Evolutionary conservation across 352 stramenopile genomes (phyloP), one percentile per base, ranked within the genome.

Genomic region (Phytophthora macrochlamydospora): DNA sequence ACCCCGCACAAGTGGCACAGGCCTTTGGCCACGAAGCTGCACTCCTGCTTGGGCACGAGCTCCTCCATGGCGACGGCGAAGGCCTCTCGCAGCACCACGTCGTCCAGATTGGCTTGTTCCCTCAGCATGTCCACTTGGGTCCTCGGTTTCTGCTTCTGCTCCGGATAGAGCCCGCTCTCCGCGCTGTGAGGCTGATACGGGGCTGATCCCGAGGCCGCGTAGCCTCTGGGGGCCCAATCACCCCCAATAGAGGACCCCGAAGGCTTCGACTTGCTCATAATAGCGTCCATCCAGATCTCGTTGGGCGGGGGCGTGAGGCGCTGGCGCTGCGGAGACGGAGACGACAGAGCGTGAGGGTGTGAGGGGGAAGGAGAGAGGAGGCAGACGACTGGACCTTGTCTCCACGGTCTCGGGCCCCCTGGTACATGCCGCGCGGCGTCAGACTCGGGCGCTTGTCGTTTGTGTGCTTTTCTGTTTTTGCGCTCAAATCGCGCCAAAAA

Each of bases 1-100:
- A 71, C 55, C 44, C 77, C 81, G 51, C 85, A 93, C 35, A 93
- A 56, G 30, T 93, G 85, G 51, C 85, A 93, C 14, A 87, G 44
- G 14, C 85, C 83, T 29, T 86, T 88, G 24, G 83, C 82, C 60
- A 93, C 78, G 62, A 93, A 93, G 66, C 78, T 88, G 69, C 83
- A 89, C 60, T 89, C 74, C 43, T 83, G 63, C 51, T 90, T 79
- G 0, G 65, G 51, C 33, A 90, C 80, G 50, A 88, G 71, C 24
- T 87, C 73, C 50, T 89, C 71, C 65, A 90, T 78, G 33, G 85
- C 75, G 33, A 77, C 66, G n/a, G 72, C 57, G 54, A 91, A 80
- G 7, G 74, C 72, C 18, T 79, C 67, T 11, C 70, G 59, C 1
- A 93, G 78, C 32, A 73, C 62, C 2, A 50, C 32, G 29, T 84